phyloP scores from a whole-genome alignment of 2,329 filamentous ascomycete genomes.

The Dendryphion nanum region DNA sequence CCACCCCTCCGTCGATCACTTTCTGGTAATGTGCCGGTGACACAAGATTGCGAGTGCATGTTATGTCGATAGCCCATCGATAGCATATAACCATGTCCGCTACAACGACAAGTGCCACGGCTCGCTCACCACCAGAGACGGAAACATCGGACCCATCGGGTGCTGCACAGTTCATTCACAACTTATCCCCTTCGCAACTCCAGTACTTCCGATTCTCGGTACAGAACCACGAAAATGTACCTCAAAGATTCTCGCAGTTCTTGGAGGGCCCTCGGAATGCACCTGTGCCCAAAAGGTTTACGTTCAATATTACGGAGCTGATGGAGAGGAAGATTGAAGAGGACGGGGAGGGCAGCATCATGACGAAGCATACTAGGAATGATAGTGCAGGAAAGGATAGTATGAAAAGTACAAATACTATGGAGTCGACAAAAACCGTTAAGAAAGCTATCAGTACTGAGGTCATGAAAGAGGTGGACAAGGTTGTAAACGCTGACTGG shows the following conservation, averaged over 20 bases:
- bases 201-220: slow-evolving; percentile 16
- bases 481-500: slow-evolving; percentile 13
- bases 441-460: slow-evolving; percentile 1
- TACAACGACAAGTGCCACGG: too few species aligned
- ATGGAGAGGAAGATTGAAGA: slow-evolving; percentile 5
- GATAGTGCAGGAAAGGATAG: slow-evolving; percentile 2
- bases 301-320: slow-evolving; percentile 11
- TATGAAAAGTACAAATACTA: slow-evolving; percentile 6
- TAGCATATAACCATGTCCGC: too few species aligned
- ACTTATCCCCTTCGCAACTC: slow-evolving; percentile 13
- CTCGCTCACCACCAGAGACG: too few species aligned
- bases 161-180: slow-evolving; percentile 19
- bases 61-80: too few species aligned
- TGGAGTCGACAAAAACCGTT: slow-evolving; percentile 2
- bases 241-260: slow-evolving; percentile 17
- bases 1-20: too few species aligned
- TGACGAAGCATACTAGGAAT: neutral
- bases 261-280: slow-evolving; percentile 13
- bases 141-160: slow-evolving; percentile 4
- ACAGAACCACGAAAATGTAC: slow-evolving; percentile 7
- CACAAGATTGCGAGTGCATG: too few species aligned
- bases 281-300: slow-evolving; percentile 20
- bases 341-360: neutral
- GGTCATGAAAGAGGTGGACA: slow-evolving; percentile 12
- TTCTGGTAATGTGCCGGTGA: too few species aligned